Evolutionary conservation across 2,329 filamentous ascomycete species (phyloP).

Genomic region (Helotiales sp.): DNA sequence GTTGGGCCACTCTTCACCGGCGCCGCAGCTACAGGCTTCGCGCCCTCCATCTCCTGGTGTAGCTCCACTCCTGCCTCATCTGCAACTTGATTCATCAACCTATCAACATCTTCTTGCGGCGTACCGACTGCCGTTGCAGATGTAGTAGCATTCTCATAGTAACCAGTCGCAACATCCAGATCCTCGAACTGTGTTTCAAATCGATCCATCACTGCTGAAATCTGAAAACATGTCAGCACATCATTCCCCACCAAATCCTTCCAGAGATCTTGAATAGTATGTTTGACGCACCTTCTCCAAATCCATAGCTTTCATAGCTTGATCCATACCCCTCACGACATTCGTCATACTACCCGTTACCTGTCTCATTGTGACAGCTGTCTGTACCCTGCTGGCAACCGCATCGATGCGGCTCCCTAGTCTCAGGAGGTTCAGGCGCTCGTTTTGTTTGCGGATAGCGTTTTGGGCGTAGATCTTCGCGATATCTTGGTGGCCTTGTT

Average conservation of each 20-base stretch:
- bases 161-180: slow-evolving; percentile 46
- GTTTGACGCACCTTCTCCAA: slow-evolving; percentile 51
- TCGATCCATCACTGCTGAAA: slow-evolving; percentile 65
- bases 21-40: slow-evolving; percentile 57
- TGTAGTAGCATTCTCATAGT: slow-evolving; percentile 81
- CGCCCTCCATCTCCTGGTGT: slow-evolving; percentile 66
- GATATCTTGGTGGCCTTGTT: slow-evolving; percentile 58
- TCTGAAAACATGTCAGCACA: slow-evolving; percentile 39
- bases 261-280: background rate
- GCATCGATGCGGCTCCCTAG: slow-evolving; percentile 60
- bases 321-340: slow-evolving; percentile 61
- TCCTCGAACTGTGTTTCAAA: slow-evolving; percentile 59
- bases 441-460: slow-evolving; percentile 62
- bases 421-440: slow-evolving; percentile 58
- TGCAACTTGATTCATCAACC: slow-evolving; percentile 79
- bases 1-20: slow-evolving; percentile 65
- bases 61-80: slow-evolving; percentile 87
- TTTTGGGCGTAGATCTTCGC: slow-evolving; percentile 64
- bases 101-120: slow-evolving; percentile 83
- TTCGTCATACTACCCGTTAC: slow-evolving; percentile 63
- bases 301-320: slow-evolving; percentile 64
- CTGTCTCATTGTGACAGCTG: slow-evolving; percentile 61
- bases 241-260: background rate
- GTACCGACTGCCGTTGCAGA: slow-evolving; percentile 74
- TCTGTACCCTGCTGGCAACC: slow-evolving; percentile 59